These are phyloP conservation scores for Ananas comosus DNA, from an alignment of 176 grass and related monocot species.

Conservation along the genomic window DNA sequence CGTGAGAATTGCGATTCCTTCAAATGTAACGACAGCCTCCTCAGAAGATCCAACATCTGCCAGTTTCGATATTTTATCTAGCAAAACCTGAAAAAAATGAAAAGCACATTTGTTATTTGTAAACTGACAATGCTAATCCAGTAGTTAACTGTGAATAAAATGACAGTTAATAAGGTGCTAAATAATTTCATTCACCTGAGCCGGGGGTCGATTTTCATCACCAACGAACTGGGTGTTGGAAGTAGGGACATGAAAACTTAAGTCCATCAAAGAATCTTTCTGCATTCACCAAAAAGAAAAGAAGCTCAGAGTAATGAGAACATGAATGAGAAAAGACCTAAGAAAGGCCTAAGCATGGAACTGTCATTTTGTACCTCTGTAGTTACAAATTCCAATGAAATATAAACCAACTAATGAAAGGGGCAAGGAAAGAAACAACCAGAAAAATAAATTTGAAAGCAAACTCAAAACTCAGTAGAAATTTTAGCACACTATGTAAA, in stretches of 20 bases:
- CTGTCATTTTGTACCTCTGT: not conserved
- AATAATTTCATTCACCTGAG: constrained; percentile 42
- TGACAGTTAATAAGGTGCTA: not conserved
- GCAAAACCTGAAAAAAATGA: constrained; percentile 62
- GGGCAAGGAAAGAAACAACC: not conserved
- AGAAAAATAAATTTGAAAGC: not conserved
- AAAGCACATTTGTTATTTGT: not conserved
- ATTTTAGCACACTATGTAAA: not conserved
- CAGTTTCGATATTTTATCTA: constrained; percentile 37
- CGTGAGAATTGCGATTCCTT: constrained; percentile 93
- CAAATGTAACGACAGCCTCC: constrained; percentile 72
- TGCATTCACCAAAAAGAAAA: constrained; percentile 25
- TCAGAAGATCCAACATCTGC: constrained; percentile 79
- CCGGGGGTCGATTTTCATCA: constrained; percentile 63
- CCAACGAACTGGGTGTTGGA: constrained; percentile 75
- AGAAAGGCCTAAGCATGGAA: not conserved
- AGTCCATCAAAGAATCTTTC: constrained; percentile 94
- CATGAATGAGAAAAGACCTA: not conserved
- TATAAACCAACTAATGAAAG: not conserved
- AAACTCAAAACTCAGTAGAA: not conserved
- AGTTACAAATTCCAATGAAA: not conserved
- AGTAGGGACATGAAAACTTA: constrained; percentile 85
- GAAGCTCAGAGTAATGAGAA: not conserved
- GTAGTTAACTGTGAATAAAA: not conserved
- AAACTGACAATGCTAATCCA: not conserved